Base-by-base conservation (phyloP, 192 early-diverging fungal genomes). In the Funneliformis geosporum region DNA sequence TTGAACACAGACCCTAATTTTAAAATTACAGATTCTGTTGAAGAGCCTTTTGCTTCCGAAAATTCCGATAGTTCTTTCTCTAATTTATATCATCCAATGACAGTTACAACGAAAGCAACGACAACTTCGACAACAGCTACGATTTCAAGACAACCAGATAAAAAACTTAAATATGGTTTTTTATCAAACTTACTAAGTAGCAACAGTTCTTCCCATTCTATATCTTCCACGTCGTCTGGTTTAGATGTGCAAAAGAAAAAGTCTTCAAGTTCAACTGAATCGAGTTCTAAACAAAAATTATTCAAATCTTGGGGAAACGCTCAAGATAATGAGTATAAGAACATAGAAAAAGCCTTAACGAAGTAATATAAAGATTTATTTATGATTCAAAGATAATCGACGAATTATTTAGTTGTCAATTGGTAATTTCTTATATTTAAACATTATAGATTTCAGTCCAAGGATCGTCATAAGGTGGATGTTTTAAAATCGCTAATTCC, bases 241-340 rank as follows among this genome's bases (percentile, higher is more conserved):
- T 21, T 16, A 38, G 64, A 27, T 66, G 27, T 66, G 7, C 25
- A 8, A 39, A 75, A 60, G 39, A 75, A 75, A 75, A 55, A 44
- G 25, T 12, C 18, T 50, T 25, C 39, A 23, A n/a, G 28, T 10
- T 23, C n/a, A 75, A 28, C 8, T 10, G 43, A 55, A 65, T 60
- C 75, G 9, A 21, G 44, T 39, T 23, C 60, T 8, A 76, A 43
- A 76, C 64, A 40, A 42, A 76, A 43, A 43, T 76, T 76, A 64
- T 76, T 76, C 43, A 76, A 64, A 23, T 8, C 73, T n/a, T 76
- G 75, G 75, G 25, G 42, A 2, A 61, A 64, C 42, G 12, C 33
- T 28, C 75, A 76, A 76, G 75, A 76, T 44, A 64, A 60, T 18
- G 75, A 76, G 64, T 76, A 76, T 64, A 76, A 76, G 28, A 62